phyloP scores from a whole-genome alignment of 495 filamentous ascomycete genomes.

The Penicillium silybi region DNA sequence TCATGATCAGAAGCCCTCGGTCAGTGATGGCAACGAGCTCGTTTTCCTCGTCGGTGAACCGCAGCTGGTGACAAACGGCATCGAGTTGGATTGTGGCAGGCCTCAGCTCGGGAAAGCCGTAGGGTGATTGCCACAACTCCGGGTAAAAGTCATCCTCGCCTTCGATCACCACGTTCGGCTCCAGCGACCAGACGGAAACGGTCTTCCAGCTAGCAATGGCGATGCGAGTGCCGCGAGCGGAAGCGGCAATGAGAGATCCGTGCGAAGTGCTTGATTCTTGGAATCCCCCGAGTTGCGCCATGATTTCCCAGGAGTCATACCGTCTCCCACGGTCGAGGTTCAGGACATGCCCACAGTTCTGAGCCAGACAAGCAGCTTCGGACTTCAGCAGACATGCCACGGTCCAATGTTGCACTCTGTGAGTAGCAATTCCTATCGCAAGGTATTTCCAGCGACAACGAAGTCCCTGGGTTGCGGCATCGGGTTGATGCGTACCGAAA shows the following conservation, averaged over 20 bases:
- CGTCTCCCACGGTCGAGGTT: constrained; percentile 43
- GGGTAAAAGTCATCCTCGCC: constrained; percentile 31
- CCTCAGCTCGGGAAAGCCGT: constrained; percentile 25
- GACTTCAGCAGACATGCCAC: constrained; percentile 40
- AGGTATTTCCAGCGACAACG: constrained; percentile 42
- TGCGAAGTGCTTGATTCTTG: constrained; percentile 32
- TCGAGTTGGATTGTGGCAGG: constrained; percentile 33
- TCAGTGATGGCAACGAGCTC: constrained; percentile 46
- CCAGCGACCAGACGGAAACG: constrained; percentile 43
- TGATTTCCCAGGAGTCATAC: constrained; percentile 30
- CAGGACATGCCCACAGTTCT: constrained; percentile 33
- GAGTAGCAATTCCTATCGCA: constrained; percentile 37
- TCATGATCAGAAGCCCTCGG: constrained; percentile 40
- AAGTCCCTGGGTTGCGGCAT: not conserved
- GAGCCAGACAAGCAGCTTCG: constrained; percentile 17
- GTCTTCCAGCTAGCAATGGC: constrained; percentile 46
- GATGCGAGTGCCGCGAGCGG: constrained; percentile 34
- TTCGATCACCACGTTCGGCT: constrained; percentile 33
- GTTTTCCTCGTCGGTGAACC: constrained; percentile 36
- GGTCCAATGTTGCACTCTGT: constrained; percentile 37
- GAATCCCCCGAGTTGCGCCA: constrained; percentile 42
- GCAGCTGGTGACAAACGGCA: constrained; percentile 40
- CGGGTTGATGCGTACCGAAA: constrained; percentile 32
- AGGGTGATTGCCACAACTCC: constrained; percentile 18
- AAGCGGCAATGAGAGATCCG: constrained; percentile 42